These are phyloP conservation scores for Cystobasidium ongulense DNA, from an alignment of 768 basidiomycete species.

Conservation along the genomic window DNA sequence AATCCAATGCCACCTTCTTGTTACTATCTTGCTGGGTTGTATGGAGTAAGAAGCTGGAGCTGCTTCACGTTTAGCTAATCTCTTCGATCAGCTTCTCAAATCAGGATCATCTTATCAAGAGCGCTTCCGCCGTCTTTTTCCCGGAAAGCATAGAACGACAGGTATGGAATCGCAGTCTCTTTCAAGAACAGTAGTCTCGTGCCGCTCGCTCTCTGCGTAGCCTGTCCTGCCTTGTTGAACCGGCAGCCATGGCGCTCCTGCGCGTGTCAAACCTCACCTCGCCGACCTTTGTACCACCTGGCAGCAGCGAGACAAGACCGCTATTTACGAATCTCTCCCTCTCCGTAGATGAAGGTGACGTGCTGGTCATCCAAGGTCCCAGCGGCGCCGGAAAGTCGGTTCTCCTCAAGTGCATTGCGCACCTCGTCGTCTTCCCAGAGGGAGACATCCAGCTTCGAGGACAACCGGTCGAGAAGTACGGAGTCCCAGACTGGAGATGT, in stretches of 20 bases:
- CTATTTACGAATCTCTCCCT: slow-evolving; percentile 61
- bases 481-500: slow-evolving; percentile 68
- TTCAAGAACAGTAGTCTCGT: too few relatives aligned
- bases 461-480: slow-evolving; percentile 47
- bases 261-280: not conserved
- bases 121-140: too few relatives aligned
- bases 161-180: too few relatives aligned
- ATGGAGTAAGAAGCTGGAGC: too few relatives aligned
- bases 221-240: not conserved
- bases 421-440: slow-evolving; percentile 46
- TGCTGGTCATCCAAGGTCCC: slow-evolving; percentile 67
- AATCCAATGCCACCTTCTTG: not conserved
- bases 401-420: slow-evolving; percentile 72
- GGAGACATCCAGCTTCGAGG: slow-evolving; percentile 45
- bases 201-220: not conserved
- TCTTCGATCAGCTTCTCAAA: too few relatives aligned
- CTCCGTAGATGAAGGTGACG: slow-evolving; percentile 61
- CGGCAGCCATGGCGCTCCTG: not conserved
- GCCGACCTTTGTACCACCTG: not conserved
- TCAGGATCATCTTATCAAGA: too few relatives aligned
- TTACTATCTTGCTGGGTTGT: too few relatives aligned
- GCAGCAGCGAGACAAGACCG: slow-evolving; percentile 41
- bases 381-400: slow-evolving; percentile 65
- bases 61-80: too few relatives aligned
- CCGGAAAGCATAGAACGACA: too few relatives aligned